Base-by-base conservation (phyloP, 2,329 filamentous ascomycete genomes). In the Pseudogymnoascus sp. region DNA sequence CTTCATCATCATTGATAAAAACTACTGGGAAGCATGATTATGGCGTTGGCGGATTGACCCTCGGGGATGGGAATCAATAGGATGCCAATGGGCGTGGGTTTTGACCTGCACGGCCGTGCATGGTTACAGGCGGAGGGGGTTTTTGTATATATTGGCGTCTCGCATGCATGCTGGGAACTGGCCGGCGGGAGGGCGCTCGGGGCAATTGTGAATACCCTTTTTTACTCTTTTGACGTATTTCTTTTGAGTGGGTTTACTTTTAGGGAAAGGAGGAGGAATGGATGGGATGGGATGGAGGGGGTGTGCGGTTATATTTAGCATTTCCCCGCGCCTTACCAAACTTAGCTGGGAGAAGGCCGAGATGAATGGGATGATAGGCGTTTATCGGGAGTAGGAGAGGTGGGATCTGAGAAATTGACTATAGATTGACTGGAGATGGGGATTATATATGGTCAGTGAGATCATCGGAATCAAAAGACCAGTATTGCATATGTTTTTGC, bases 41-140 rank as follows among this genome's bases (percentile, higher is more conserved):
- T 33, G 50, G 50, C 50, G 50, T 57, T 57, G 26, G 50, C 26
- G 50, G 28, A 57, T 57, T 57, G 28, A 33, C 50, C 50, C 50
- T 57, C n/a, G 50, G 50, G 28, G 50, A 57, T 57, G 50, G 50
- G 50, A 57, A 57, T 57, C 47, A 57, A 57, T 57, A 57, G 26
- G 47, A 57, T 57, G 47, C 47, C 47, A 57, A 57, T 57, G 47
- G 47, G 47, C 26, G 47, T n/a, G n/a, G 47, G n/a, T 33, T 19
- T 19, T 11, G 47, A 57, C 47, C n/a, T 57, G 47, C 26, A 57
- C n/a, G 26, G n/a, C 26, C n/a, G 47, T 57, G 47, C 47, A 57
- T 19, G 47, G 47, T 19, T 33, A 57, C 9, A 57, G 47, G 47
- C 9, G 47, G 47, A 57, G 47, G 26, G 26, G n/a, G 47, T 15